phyloP scores from a whole-genome alignment of 2,329 filamentous ascomycete genomes.

The Ramichloridium luteum region DNA sequence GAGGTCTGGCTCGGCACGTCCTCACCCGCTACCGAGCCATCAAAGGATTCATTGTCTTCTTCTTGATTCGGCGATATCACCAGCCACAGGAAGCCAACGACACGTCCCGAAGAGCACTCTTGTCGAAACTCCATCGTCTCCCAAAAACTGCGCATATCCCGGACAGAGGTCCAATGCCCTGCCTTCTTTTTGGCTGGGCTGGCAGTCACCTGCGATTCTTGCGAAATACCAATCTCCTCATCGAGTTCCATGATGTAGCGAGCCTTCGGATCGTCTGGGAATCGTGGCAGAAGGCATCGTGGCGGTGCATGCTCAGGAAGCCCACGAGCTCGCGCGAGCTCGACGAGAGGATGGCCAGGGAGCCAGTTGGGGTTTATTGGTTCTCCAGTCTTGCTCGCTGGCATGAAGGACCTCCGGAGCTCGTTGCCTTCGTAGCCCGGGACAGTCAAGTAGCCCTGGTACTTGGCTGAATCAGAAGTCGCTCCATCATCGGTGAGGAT shows the following conservation, averaged over 20 bases:
- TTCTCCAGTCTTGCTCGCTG: conserved; percentile 30
- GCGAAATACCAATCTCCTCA: conserved; percentile 44
- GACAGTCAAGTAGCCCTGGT: conserved; percentile 68
- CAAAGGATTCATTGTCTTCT: conserved; percentile 2
- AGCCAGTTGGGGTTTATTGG: conserved; percentile 29
- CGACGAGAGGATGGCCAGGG: conserved; percentile 58
- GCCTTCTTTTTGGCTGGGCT: conserved; percentile 37
- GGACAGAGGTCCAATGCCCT: conserved; percentile 73
- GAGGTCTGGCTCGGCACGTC: neutral
- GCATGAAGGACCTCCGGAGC: conserved; percentile 59
- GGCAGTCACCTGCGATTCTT: conserved; percentile 20
- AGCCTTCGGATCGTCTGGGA: conserved; percentile 90
- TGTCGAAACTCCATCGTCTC: conserved; percentile 96
- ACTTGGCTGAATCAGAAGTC: conserved; percentile 12
- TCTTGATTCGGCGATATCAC: conserved; percentile 52
- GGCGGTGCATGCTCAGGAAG: conserved; percentile 51
- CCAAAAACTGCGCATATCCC: conserved; percentile 85
- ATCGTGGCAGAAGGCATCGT: conserved; percentile 70
- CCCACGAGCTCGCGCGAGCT: conserved; percentile 51
- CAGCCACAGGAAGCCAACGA: conserved; percentile 92
- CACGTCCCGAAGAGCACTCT: conserved; percentile 81
- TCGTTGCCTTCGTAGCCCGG: conserved; percentile 78
- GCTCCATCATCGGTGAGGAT: conserved; percentile 44
- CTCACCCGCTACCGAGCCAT: too few species aligned
- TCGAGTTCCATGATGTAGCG: conserved; percentile 82